Evolutionary conservation across 140 eudicot species (phyloP).

Genomic region (Senecio squalidus): DNA sequence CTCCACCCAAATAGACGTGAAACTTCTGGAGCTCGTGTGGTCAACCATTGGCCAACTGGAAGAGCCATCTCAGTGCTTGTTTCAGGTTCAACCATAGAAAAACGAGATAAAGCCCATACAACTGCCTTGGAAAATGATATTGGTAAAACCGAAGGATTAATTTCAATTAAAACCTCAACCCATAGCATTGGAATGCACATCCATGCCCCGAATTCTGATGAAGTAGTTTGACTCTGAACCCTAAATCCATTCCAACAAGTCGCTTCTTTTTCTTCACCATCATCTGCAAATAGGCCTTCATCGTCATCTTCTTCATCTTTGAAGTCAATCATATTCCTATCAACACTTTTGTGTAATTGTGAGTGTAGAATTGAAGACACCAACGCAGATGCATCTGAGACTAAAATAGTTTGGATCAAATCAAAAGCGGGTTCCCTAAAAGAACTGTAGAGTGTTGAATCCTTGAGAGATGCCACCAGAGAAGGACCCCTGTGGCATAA

Average conservation of each 20-base stretch:
- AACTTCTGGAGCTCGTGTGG: constrained; percentile 54
- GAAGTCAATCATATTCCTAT: constrained; percentile 29
- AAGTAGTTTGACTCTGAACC: constrained; percentile 46
- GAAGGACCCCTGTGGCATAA: constrained; percentile 82
- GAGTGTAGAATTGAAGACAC: constrained; percentile 43
- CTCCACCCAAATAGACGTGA: constrained; percentile 76
- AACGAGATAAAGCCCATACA: constrained; percentile 83
- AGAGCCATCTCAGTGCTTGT: constrained; percentile 57
- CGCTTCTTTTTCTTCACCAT: constrained; percentile 36
- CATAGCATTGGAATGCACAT: constrained; percentile 93
- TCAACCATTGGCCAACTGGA: constrained; percentile 67
- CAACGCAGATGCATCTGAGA: constrained; percentile 92
- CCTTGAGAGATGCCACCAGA: constrained; percentile 84
- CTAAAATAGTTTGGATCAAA: constrained; percentile 78
- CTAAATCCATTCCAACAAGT: constrained; percentile 80
- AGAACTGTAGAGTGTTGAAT: constrained; percentile 66
- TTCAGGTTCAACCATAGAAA: constrained; percentile 71
- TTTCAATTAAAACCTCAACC: constrained; percentile 79
- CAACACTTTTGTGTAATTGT: constrained; percentile 38
- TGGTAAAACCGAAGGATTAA: constrained; percentile 70
- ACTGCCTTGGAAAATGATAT: constrained; percentile 78
- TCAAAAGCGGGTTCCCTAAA: constrained; percentile 94
- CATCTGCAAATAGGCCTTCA: constrained; percentile 38
- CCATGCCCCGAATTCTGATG: constrained; percentile 53
- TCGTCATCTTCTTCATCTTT: constrained; percentile 58